Base-by-base conservation (phyloP, 495 filamentous ascomycete genomes). In the Corynascus novoguineensis region DNA sequence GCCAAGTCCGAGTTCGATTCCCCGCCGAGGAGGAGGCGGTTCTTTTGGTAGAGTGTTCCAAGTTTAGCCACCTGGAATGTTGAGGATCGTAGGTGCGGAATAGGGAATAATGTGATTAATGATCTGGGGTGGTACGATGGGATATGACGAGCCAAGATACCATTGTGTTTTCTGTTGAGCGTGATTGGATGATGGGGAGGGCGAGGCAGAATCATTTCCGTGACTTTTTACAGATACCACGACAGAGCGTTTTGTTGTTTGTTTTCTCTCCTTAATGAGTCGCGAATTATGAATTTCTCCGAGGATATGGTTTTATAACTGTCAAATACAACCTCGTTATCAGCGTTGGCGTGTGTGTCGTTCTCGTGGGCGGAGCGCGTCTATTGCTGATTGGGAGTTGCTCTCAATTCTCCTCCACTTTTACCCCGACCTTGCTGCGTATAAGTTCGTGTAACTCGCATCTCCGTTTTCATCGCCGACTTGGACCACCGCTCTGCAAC, bases 1-100 rank as follows among this genome's bases (percentile, higher is more conserved):
- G 29, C 9, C 9, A 64, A 64, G 62, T 32, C 28, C 21, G 62
- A 62, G 40, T 62, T 53, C 35, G 59, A 24, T 12, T 48, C 55
- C 37, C 29, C 59, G 28, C 44, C 50, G 21, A 34, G 59, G 19
- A 50, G 58, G 42, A 32, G 61, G 35, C 21, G 52, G 41, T 24
- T n/a, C n/a, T n/a, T 28, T 32, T 55, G 51, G 51, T 53, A 44
- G 38, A 31, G 7, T 19, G 11, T 5, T n/a, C 19, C 5, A 4
- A 2, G 37, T 44, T 21, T 44, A 10, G 21, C 10, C 14, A 21
- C 7, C 19, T 44, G 40, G 5, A 11, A 4, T 24, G 40, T 8
- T 53, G 9, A 47, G 17, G 19, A 29, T 10, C 31, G 21, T 19
- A 38, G n/a, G 6, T 25, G 46, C 38, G 27, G 31, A 8, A 24